Conservation (phyloP, 2,329 filamentous ascomycete species). For the Paracorniculantispora psalliotae region DNA sequence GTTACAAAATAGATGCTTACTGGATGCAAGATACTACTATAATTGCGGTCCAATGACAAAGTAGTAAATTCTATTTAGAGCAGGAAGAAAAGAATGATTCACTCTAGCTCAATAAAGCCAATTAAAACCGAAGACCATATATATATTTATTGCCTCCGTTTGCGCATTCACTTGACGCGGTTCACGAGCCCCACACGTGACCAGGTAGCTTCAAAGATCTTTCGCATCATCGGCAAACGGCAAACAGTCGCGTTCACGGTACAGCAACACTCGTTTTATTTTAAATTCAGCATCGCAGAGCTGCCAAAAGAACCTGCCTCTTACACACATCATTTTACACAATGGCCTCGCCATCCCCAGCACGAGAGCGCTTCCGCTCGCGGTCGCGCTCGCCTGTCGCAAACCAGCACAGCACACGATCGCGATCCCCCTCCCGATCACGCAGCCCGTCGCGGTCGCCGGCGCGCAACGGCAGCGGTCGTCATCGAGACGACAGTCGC, state of each 20-base stretch:
- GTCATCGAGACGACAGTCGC: background rate
- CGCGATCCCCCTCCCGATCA: constrained; percentile 26
- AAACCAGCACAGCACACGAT: constrained; percentile 1
- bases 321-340: too few relatives aligned
- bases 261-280: background rate
- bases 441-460: constrained; percentile 7
- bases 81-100: too few relatives aligned
- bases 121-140: too few relatives aligned
- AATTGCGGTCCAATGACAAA: too few relatives aligned
- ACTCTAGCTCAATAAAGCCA: too few relatives aligned
- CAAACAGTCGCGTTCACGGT: background rate
- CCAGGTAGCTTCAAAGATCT: constrained; percentile 8
- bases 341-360: constrained; percentile 21
- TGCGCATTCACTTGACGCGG: background rate
- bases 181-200: constrained; percentile 8
- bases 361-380: constrained; percentile 30
- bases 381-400: constrained; percentile 26
- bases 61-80: too few relatives aligned
- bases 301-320: background rate
- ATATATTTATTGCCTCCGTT: too few relatives aligned
- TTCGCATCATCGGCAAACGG: background rate
- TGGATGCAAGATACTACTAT: too few relatives aligned
- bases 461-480: constrained; percentile 1
- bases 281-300: background rate
- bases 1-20: too few relatives aligned